Evolutionary conservation across 805 yeast genomes (phyloP).

Genomic region (Yarrowia yakushimensis): DNA sequence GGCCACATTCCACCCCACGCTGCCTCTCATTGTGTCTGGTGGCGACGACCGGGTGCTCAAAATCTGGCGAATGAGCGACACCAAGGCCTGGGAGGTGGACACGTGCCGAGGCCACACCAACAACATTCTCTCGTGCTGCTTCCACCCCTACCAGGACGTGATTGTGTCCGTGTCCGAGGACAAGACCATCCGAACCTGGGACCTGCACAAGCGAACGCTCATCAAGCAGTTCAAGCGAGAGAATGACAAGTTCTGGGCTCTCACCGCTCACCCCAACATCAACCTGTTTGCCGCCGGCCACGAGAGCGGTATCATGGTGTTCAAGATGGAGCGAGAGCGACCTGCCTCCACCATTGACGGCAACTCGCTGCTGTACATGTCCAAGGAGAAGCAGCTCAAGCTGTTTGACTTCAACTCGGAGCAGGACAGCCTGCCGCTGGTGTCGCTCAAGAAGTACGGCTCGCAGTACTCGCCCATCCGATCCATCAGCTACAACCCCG

Average conservation of each 20-base stretch:
- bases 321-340: constrained; percentile 94
- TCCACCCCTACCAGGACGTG: constrained; percentile 91
- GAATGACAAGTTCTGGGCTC: constrained; percentile 89
- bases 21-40: constrained; percentile 91
- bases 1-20: constrained; percentile 97
- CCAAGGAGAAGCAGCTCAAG: constrained; percentile 82
- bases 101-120: constrained; percentile 97
- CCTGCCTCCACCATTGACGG: constrained; percentile 80
- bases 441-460: constrained; percentile 80
- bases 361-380: constrained; percentile 70
- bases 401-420: constrained; percentile 64
- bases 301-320: constrained; percentile 96
- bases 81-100: constrained; percentile 99
- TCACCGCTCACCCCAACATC: constrained; percentile 83
- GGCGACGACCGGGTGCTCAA: constrained; percentile 95
- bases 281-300: constrained; percentile 95
- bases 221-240: constrained; percentile 93
- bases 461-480: constrained; percentile 82
- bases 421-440: constrained; percentile 68
- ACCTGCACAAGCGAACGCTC: constrained; percentile 85
- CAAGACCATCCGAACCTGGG: constrained; percentile 96
- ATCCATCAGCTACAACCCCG: constrained; percentile 83
- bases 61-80: constrained; percentile 95
- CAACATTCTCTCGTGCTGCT: constrained; percentile 80
- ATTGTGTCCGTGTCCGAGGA: constrained; percentile 94